phyloP scores from a whole-genome alignment of 345 rosid genomes.

The Ceriops decandra region DNA sequence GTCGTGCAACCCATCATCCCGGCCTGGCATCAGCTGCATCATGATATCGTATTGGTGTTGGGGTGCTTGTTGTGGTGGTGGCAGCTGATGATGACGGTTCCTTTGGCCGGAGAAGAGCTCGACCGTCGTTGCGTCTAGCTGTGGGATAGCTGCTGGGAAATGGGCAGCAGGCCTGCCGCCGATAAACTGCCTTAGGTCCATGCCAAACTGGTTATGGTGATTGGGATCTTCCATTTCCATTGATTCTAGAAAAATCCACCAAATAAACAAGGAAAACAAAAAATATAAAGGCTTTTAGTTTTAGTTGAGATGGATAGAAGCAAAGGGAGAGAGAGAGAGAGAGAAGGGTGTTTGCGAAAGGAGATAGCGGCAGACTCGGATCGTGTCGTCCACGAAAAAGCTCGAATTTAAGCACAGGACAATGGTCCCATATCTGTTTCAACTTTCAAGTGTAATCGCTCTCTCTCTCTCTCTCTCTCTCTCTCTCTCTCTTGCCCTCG shows the following conservation, averaged over 20 bases:
- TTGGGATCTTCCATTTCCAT: slow-evolving; percentile 67
- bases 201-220: slow-evolving; percentile 14
- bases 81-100: slow-evolving; percentile 10
- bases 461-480: background rate
- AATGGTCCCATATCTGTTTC: slow-evolving; percentile 59
- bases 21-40: slow-evolving; percentile 20
- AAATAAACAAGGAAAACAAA: background rate
- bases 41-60: slow-evolving; percentile 21
- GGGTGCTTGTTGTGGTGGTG: background rate
- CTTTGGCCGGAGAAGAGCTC: slow-evolving; percentile 10
- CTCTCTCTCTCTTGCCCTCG: background rate
- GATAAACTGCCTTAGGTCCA: slow-evolving; percentile 25
- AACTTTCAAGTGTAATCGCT: background rate
- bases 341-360: slow-evolving; percentile 14
- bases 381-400: slow-evolving; percentile 92
- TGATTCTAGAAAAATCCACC: slow-evolving; percentile 7
- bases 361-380: slow-evolving; percentile 64
- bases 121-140: background rate
- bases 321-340: background rate
- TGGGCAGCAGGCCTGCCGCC: slow-evolving; percentile 11
- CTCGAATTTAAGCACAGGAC: slow-evolving; percentile 71
- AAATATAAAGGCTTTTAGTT: background rate
- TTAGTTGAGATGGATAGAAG: background rate
- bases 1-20: slow-evolving; percentile 16
- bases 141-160: slow-evolving; percentile 15